These are phyloP conservation scores for Besnoitia besnoiti DNA, from an alignment of 169 alveolate genomes.

Conservation along the genomic window DNA sequence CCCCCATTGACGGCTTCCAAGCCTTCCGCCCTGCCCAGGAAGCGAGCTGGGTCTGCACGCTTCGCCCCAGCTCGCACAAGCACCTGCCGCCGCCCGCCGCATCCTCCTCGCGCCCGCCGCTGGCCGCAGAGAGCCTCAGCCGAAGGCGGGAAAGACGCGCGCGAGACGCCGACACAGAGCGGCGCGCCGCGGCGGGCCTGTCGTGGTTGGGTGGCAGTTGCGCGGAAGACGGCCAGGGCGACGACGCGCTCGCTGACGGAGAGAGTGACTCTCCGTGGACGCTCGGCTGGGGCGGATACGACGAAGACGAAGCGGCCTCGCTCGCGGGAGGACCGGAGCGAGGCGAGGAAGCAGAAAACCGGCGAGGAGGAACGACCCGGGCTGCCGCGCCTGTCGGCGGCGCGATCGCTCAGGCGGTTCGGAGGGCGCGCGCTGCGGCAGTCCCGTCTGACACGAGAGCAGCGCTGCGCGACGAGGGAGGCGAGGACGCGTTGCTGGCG, in stretches of 20 bases:
- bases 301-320: neutral
- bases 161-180: neutral
- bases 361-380: neutral
- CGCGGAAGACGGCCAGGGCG: no score
- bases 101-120: neutral
- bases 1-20: slow-evolving; percentile 35
- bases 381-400: neutral
- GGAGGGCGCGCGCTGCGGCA: neutral
- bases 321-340: neutral
- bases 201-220: no score
- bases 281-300: neutral
- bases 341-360: neutral
- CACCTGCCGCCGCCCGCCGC: neutral
- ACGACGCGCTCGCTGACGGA: neutral
- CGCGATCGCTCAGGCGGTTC: neutral
- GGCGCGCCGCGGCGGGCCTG: neutral
- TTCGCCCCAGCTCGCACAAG: slow-evolving; percentile 7
- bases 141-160: no score
- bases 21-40: slow-evolving; percentile 6
- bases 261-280: neutral
- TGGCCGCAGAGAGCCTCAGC: neutral
- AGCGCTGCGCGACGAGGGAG: neutral
- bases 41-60: slow-evolving; percentile 31
- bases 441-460: neutral
- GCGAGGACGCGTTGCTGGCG: neutral